These are phyloP conservation scores for Silene latifolia DNA, from an alignment of 148 eudicot genomes.

Conservation along the genomic window DNA sequence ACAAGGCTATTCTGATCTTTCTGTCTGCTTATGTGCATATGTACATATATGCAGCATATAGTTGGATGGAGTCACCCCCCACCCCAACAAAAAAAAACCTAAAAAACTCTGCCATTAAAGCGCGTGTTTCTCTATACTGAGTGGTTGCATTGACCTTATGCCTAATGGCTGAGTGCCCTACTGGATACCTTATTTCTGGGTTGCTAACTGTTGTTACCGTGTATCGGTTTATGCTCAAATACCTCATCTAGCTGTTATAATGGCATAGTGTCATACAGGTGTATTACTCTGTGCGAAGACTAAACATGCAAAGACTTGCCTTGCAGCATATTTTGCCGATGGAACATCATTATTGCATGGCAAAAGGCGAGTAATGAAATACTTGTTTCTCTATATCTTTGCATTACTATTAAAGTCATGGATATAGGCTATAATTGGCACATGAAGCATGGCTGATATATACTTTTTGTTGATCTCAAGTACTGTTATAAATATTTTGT, in stretches of 20 bases:
- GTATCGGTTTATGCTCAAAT: conserved; percentile 5
- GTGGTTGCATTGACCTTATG: background rate
- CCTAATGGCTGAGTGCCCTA: background rate
- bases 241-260: conserved; percentile 10
- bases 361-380: conserved; percentile 42
- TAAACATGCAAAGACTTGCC: conserved; percentile 64
- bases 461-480: background rate
- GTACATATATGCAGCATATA: too few species aligned
- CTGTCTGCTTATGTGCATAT: too few species aligned
- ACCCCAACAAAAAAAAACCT: too few species aligned
- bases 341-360: conserved; percentile 60
- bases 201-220: conserved; percentile 4
- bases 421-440: background rate
- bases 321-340: conserved; percentile 81
- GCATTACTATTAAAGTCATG: conserved; percentile 3
- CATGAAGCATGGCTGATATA: background rate
- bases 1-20: too few species aligned
- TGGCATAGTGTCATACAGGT: conserved; percentile 42
- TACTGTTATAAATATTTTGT: background rate
- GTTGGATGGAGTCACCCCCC: too few species aligned
- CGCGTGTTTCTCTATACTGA: background rate
- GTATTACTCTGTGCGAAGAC: conserved; percentile 95
- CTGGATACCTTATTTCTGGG: background rate
- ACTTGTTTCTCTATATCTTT: background rate
- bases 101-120: background rate